Evolutionary conservation across 2,329 filamentous ascomycete species (phyloP).

Genomic region (Pseudogymnoascus sp.): DNA sequence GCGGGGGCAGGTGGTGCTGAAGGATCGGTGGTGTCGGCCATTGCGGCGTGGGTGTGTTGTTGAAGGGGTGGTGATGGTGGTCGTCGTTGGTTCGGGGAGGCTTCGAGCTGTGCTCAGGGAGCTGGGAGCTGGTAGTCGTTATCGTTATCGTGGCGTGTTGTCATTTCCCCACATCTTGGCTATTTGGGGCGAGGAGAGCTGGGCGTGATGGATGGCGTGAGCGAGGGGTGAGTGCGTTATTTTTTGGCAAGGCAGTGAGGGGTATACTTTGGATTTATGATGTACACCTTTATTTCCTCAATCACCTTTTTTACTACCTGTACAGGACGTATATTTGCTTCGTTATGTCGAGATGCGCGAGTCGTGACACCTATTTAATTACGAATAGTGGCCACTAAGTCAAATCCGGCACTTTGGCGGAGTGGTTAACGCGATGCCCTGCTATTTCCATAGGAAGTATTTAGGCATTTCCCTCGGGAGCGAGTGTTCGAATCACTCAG

Average conservation of each 20-base stretch:
- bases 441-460: background rate
- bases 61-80: background rate
- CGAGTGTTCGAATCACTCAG: slow-evolving; percentile 11
- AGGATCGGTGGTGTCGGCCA: slow-evolving; percentile 1
- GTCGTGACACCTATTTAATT: background rate
- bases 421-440: slow-evolving; percentile 11
- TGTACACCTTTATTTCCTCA: background rate
- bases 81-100: background rate
- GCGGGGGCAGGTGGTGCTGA: slow-evolving; percentile 8
- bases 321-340: background rate
- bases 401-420: slow-evolving; percentile 9
- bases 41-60: background rate
- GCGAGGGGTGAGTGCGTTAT: background rate
- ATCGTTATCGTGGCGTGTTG: background rate
- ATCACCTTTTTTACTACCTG: background rate
- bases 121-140: background rate
- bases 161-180: background rate
- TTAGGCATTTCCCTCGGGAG: slow-evolving; percentile 11
- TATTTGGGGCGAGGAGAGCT: background rate
- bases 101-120: background rate
- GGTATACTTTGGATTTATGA: background rate
- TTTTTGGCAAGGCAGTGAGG: background rate
- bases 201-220: background rate
- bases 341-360: background rate
- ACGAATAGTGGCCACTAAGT: background rate